Conservation (phyloP, 1,139 yeast species). For the Wickerhamomyces sp. region DNA sequence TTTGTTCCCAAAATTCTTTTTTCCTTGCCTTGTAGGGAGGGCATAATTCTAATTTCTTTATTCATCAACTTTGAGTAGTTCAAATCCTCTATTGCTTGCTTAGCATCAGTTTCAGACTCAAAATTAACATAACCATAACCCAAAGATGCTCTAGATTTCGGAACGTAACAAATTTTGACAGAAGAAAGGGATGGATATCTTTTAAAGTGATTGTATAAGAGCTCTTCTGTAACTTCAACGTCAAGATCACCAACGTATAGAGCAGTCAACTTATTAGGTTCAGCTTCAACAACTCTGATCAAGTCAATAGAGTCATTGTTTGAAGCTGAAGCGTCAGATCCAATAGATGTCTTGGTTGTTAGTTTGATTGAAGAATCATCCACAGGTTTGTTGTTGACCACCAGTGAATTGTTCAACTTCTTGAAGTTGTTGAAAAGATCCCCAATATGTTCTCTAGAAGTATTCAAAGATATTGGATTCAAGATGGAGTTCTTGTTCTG, state of each 20-base stretch:
- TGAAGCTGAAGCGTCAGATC: not conserved
- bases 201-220: slow-evolving; percentile 32
- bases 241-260: slow-evolving; percentile 48
- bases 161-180: slow-evolving; percentile 41
- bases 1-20: slow-evolving; percentile 31
- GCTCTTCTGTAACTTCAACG: slow-evolving; percentile 33
- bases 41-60: slow-evolving; percentile 48
- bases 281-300: slow-evolving; percentile 18
- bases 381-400: not conserved
- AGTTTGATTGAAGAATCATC: not conserved
- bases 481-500: slow-evolving; percentile 10
- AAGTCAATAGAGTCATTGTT: slow-evolving; percentile 24
- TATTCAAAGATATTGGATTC: slow-evolving; percentile 18
- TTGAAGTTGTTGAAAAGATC: slow-evolving; percentile 23
- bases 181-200: slow-evolving; percentile 37
- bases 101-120: slow-evolving; percentile 31
- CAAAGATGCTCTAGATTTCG: slow-evolving; percentile 34
- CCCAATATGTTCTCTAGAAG: slow-evolving; percentile 22
- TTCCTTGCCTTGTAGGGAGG: slow-evolving; percentile 37
- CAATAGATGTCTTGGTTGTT: not conserved
- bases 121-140: slow-evolving; percentile 52
- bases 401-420: slow-evolving; percentile 8
- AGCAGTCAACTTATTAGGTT: slow-evolving; percentile 23
- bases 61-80: slow-evolving; percentile 37
- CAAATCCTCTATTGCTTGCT: slow-evolving; percentile 36